phyloP scores from a whole-genome alignment of 2,329 filamentous ascomycete genomes.

The Malbranchea cinnamomea region DNA sequence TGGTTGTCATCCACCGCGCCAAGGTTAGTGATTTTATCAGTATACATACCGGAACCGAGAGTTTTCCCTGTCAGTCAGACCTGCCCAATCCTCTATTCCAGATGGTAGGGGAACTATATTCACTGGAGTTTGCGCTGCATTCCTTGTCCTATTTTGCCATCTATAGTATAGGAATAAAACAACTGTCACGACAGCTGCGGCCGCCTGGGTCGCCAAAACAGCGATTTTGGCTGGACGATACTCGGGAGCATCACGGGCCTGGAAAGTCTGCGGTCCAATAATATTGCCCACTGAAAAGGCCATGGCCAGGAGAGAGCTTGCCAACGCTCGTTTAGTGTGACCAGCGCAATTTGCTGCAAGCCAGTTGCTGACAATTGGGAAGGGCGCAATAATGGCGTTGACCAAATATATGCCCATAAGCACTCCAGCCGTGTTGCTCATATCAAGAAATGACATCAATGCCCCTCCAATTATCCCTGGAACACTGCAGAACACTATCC shows the following conservation, averaged over 20 bases:
- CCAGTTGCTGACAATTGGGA: conserved; percentile 22
- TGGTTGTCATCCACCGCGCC: too few relatives aligned
- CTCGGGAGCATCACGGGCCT: conserved; percentile 23
- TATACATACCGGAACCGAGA: conserved; percentile 44
- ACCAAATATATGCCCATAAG: conserved; percentile 6
- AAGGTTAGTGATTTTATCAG: too few relatives aligned
- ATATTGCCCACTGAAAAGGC: conserved; percentile 28
- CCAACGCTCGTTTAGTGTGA: conserved; percentile 28
- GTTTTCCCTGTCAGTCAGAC: conserved; percentile 21
- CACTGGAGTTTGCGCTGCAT: conserved; percentile 11
- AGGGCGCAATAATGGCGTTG: conserved; percentile 17
- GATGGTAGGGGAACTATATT: conserved; percentile 2
- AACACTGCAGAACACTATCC: background rate
- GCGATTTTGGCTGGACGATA: conserved; percentile 13
- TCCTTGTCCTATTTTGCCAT: conserved; percentile 19
- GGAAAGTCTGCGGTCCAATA: conserved; percentile 30
- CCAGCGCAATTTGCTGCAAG: conserved; percentile 26
- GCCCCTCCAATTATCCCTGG: background rate
- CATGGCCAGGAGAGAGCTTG: conserved; percentile 25
- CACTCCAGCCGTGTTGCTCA: conserved; percentile 1
- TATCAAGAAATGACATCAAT: background rate
- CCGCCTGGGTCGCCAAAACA: conserved; percentile 5
- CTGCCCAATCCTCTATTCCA: conserved; percentile 17
- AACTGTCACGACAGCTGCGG: conserved; percentile 11
- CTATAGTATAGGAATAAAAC: conserved; percentile 15